These are phyloP conservation scores for Insectozyma bohioensis DNA, from an alignment of 1,139 yeast species.

Conservation along the genomic window DNA sequence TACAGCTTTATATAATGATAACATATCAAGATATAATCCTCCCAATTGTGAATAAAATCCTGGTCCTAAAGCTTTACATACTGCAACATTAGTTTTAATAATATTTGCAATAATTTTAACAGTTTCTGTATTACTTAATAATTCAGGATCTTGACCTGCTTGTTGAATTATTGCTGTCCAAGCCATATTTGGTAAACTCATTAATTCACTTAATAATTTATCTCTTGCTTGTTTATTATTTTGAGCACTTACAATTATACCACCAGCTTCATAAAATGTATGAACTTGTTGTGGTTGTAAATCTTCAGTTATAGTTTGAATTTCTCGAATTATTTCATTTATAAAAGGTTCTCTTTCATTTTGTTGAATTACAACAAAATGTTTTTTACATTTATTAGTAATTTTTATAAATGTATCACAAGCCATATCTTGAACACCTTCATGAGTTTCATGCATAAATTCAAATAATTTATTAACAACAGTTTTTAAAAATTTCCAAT, in stretches of 20 bases:
- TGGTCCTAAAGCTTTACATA: constrained; percentile 90
- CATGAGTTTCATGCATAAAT: constrained; percentile 99
- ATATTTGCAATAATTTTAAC: constrained; percentile 92
- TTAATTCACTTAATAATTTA: constrained; percentile 70
- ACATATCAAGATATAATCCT: constrained; percentile 83
- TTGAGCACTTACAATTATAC: constrained; percentile 89
- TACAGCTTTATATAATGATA: constrained; percentile 85
- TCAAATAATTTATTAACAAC: constrained; percentile 94
- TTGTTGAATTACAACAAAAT: constrained; percentile 84
- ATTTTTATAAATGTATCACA: constrained; percentile 97
- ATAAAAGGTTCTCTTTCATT: constrained; percentile 92
- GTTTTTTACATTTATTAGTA: constrained; percentile 91
- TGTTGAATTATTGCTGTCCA: constrained; percentile 89
- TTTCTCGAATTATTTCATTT: constrained; percentile 80
- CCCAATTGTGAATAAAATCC: constrained; percentile 89
- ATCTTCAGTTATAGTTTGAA: constrained; percentile 86
- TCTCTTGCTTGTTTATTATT: constrained; percentile 61
- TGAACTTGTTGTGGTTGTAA: constrained; percentile 97
- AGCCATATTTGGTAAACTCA: constrained; percentile 91
- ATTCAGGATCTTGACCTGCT: constrained; percentile 85
- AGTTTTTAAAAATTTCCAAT: constrained; percentile 95
- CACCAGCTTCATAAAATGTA: constrained; percentile 97
- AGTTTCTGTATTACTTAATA: constrained; percentile 79
- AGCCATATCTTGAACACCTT: constrained; percentile 99
- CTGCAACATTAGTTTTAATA: constrained; percentile 91